Evolutionary conservation across 345 rosid species (phyloP), one percentile per base, ranked within the genome.

Genomic region (Eutrema yunnanense): DNA sequence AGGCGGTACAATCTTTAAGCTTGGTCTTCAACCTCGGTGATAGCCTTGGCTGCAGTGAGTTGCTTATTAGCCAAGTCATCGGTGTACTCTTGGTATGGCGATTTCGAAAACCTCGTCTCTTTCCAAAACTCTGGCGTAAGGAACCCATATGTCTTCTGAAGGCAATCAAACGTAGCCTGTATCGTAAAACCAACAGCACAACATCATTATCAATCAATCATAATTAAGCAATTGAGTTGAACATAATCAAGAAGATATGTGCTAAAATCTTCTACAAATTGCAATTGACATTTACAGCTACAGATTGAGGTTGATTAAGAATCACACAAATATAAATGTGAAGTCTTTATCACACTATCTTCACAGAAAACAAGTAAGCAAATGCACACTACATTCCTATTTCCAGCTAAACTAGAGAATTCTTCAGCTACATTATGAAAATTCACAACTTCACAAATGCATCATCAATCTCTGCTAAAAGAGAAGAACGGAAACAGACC

Each of bases 71-170:
- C 82, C 62, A 85, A 65, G 33, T 81, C 55, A 73, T 84, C 95
- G 4, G 88, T 80, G 82, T 73, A 82, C 79, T 85, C 86, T 71
- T 86, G 95, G 81, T 74, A 85, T 0, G 90, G 95, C 9, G 92
- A 87, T 70, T 48, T 85, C 9, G 62, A 50, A 71, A 84, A 86
- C 5, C 76, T 82, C 0, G 92, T 86, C 34, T 86, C 92, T 76
- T 58, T 88, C 95, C 92, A 89, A 72, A 89, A 84, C 54, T 89
- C 92, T 3, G 91, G 95, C 13, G 95, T 87, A 58, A 89, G 79
- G 95, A 86, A 89, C 8, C 95, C 92, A 30, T 87, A 87, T 1
- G 96, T 89, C 78, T 89, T 85, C 65, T 85, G 58, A 12, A 89
- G 86, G 27, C 88, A 86, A 9, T 89, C 92, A 0, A 89, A 89